Percentiles rank a stretch among this genome's conserved stretches.
phyloP scores from a whole-genome alignment of 495 filamentous ascomycete genomes.

The Pseudevernia furfuracea region DNA sequence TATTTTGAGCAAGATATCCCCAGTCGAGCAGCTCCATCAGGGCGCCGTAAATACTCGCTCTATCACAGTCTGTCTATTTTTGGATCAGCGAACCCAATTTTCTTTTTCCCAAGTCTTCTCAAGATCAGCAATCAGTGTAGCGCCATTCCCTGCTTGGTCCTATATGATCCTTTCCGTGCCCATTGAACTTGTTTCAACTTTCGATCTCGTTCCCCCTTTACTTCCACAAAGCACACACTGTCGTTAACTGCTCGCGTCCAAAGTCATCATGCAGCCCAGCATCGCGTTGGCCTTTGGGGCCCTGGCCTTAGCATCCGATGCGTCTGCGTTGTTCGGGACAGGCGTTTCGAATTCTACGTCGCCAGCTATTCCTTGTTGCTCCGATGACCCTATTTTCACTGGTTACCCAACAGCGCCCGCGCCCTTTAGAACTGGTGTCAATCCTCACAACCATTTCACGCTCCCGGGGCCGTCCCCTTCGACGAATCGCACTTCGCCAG shows the following conservation, averaged over 20 bases:
- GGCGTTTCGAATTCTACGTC: neutral
- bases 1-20: conserved; percentile 4
- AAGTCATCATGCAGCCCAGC: conserved; percentile 9
- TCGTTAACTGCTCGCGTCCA: conserved; percentile 7
- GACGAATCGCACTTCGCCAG: neutral
- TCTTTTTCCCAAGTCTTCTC: neutral
- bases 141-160: neutral
- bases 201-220: conserved; percentile 8
- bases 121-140: neutral
- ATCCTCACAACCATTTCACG: neutral
- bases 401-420: neutral
- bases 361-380: too few species aligned
- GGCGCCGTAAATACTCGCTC: neutral
- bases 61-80: neutral
- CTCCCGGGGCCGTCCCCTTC: neutral
- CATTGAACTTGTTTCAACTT: neutral
- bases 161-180: conserved; percentile 8
- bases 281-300: neutral
- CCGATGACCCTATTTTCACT: too few species aligned
- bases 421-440: neutral
- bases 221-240: neutral
- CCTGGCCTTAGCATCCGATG: conserved; percentile 12
- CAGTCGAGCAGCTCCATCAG: conserved; percentile 2
- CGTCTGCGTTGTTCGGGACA: neutral
- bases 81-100: conserved; percentile 1